Evolutionary conservation across 495 filamentous ascomycete genomes (phyloP), one percentile per base, ranked within the genome.

Genomic region (Aspergillus kassunensis): DNA sequence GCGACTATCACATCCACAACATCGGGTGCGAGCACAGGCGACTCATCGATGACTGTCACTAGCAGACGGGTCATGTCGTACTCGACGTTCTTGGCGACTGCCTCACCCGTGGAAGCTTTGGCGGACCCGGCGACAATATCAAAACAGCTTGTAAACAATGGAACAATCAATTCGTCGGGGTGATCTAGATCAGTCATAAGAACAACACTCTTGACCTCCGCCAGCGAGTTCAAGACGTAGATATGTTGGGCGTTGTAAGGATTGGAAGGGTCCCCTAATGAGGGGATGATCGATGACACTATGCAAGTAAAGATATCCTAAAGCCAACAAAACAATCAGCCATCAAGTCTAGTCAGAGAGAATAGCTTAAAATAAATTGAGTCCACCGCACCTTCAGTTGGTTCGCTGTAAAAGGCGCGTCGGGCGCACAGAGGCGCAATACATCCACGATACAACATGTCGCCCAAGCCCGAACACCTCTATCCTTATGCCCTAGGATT

Each of bases 241-340:
- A 90, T 83, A 66, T 99, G 89, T 64, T 97, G 91, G 46, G 80
- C 81, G 66, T 96, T 96, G 71, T 96, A 97, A 13, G 91, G 82
- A 61, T 93, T 86, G 18, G 88, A 86, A 27, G 92, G 89, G 60
- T 97, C 89, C 51, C 88, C 84, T 18, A 99, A 80, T 21, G 89
- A 83, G 35, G 90, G 91, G 41, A 99, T 80, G 43, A 93, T 87
- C 20, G 82, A 83, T 25, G 79, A 84, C 49, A 96, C 80, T 66
- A 95, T 88, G 51, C 96, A 85, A 16, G 84, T 88, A 68, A 97
- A 99, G 49, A 97, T 89, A 69, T 97, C 90, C 92, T 96, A 64
- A 58, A 44, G 24, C 8, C 13, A 27, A 18, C 1, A 29, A 24
- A 9, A 15, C 9, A 31, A 23, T 50, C 16, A 33, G 35, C 12